Evolutionary conservation across 768 basidiomycete species (phyloP).

Genomic region (Trametes maxima): DNA sequence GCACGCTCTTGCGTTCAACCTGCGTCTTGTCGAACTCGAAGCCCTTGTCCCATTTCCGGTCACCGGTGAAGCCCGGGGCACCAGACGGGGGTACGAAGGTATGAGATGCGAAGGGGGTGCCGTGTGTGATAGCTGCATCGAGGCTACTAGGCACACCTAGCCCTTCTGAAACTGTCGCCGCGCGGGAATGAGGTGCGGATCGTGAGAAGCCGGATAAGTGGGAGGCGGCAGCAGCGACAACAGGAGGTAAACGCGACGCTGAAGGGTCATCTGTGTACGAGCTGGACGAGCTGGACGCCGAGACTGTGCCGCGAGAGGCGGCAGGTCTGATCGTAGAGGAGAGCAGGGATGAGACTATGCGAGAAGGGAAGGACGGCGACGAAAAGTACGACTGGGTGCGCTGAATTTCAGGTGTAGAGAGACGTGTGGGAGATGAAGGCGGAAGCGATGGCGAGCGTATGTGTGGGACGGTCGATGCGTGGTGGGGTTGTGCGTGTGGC

Average conservation of each 20-base stretch:
- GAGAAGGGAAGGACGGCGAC: constrained; percentile 49
- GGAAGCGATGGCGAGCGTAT: constrained; percentile 35
- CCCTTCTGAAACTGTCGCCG: constrained; percentile 12
- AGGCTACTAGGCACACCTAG: neutral
- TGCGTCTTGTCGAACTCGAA: constrained; percentile 39
- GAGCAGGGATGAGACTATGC: constrained; percentile 53
- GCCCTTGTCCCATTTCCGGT: constrained; percentile 67
- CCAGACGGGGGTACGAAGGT: constrained; percentile 53
- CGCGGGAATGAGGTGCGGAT: constrained; percentile 19
- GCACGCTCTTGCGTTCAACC: constrained; percentile 47
- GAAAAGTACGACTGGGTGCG: constrained; percentile 43
- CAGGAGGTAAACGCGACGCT: neutral
- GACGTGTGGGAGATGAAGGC: constrained; percentile 34
- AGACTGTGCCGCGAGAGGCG: constrained; percentile 4
- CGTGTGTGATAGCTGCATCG: constrained; percentile 39
- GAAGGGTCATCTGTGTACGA: constrained; percentile 6
- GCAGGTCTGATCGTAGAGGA: constrained; percentile 26
- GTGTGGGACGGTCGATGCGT: constrained; percentile 31
- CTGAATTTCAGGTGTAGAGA: constrained; percentile 39
- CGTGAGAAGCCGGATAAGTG: constrained; percentile 15
- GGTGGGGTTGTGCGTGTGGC: constrained; percentile 9
- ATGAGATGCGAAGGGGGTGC: constrained; percentile 53
- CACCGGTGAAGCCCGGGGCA: constrained; percentile 80
- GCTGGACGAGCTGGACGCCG: constrained; percentile 4
- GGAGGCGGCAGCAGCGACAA: constrained; percentile 4